Evolutionary conservation across 106 monocot genomes (phyloP).

Genomic region (Dioscorea alata): DNA sequence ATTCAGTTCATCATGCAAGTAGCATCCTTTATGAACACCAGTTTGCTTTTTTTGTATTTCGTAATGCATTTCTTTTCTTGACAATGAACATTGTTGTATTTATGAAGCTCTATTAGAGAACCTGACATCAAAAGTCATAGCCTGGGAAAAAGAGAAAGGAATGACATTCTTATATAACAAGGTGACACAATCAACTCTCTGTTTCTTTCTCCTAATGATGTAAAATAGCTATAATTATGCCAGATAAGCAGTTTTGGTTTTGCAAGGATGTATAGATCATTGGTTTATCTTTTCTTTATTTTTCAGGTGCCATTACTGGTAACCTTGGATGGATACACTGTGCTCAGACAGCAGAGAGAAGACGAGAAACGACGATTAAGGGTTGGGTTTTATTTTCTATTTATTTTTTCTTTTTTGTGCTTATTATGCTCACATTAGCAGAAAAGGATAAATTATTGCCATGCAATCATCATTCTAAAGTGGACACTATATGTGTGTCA

Average conservation of each 20-base stretch:
- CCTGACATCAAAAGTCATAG: constrained; percentile 55
- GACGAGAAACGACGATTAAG: constrained; percentile 81
- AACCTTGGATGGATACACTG: constrained; percentile 51
- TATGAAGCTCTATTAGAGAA: constrained; percentile 64
- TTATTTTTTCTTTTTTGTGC: too few species aligned
- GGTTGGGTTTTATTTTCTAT: constrained; percentile 28
- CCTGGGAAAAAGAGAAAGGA: constrained; percentile 81
- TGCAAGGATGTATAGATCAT: too few species aligned
- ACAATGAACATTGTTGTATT: not conserved
- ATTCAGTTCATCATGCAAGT: too few species aligned
- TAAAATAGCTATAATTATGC: not conserved
- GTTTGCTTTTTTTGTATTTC: too few species aligned
- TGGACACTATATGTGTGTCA: too few species aligned
- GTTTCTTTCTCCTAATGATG: not conserved
- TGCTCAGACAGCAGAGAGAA: constrained; percentile 53
- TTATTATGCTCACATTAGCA: too few species aligned
- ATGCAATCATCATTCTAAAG: too few species aligned
- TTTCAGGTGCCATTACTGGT: constrained; percentile 43
- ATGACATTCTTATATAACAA: constrained; percentile 67
- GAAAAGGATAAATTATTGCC: too few species aligned
- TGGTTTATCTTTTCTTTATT: not conserved
- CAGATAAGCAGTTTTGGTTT: not conserved
- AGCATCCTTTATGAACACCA: too few species aligned
- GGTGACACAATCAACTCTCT: constrained; percentile 7
- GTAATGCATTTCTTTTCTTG: too few species aligned